Evolutionary conservation across 345 rosid species (phyloP).

Genomic region (Linum lewisii): DNA sequence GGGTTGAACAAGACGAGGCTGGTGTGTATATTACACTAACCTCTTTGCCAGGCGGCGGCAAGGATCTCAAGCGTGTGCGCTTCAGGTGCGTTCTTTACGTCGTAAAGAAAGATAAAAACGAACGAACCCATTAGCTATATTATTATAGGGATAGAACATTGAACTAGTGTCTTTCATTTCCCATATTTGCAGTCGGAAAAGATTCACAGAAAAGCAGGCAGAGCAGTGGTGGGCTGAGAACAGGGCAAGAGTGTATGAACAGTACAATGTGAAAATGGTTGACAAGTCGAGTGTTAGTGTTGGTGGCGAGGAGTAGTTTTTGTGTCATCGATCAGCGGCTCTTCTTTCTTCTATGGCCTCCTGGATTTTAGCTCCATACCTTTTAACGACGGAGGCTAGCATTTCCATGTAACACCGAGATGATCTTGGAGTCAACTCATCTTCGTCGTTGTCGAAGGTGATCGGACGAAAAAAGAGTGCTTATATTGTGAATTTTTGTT

Average conservation of each 20-base stretch:
- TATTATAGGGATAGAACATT: neutral
- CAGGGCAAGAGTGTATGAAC: slow-evolving; percentile 75
- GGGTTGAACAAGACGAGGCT: slow-evolving; percentile 98
- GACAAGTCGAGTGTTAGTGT: slow-evolving; percentile 78
- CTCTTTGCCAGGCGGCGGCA: slow-evolving; percentile 70
- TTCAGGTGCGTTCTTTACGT: slow-evolving; percentile 54
- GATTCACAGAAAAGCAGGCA: slow-evolving; percentile 92
- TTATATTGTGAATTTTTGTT: neutral
- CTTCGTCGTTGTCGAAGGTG: too few species aligned
- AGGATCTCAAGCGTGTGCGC: slow-evolving; percentile 97
- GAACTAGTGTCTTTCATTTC: neutral
- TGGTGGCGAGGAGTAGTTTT: slow-evolving; percentile 62
- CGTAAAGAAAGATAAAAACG: too few species aligned
- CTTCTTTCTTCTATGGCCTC: slow-evolving; percentile 18
- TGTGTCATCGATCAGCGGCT: slow-evolving; percentile 26
- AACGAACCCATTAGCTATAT: too few species aligned
- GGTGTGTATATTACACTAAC: slow-evolving; percentile 94
- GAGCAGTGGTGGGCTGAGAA: slow-evolving; percentile 98
- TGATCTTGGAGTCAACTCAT: too few species aligned
- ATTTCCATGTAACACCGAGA: too few species aligned
- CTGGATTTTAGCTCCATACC: slow-evolving; percentile 17
- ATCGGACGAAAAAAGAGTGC: too few species aligned
- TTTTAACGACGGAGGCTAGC: neutral
- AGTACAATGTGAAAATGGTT: slow-evolving; percentile 70
- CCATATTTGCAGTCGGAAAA: slow-evolving; percentile 60